Base-by-base conservation (phyloP, 768 basidiomycete genomes). In the Dacryopinax spathularia region DNA sequence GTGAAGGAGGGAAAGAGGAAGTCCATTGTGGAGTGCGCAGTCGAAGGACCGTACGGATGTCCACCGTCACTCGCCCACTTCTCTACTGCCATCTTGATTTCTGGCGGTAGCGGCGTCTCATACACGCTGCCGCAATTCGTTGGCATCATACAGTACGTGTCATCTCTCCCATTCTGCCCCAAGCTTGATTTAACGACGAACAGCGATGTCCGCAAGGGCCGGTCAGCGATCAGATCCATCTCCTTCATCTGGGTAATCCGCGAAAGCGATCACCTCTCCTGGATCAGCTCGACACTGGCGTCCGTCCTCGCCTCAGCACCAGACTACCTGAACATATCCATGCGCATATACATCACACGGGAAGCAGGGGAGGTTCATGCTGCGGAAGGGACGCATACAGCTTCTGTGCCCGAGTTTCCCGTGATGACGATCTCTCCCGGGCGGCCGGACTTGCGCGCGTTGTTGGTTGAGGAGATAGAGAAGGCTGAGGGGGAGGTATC, bases 1-100 rank as follows among this genome's bases (percentile, higher is more conserved):
- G 25, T 67, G n/a, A 64, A 39, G 16, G 36, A 60, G 25, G 66
- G 66, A 7, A 41, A 67, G 56, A 33, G 62, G 12, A 62, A 62
- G 16, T 63, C 65, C 5, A 64, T 62, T 18, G 66, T 69, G 12
- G 27, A 61, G 18, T 70, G 68, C 13, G 67, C 66, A 37, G 64
- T 73, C 15, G 73, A 73, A 33, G 73, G 73, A 5, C 72, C 73
- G 33, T 73, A 73, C 66, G 73, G 72, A 0, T 62, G 37, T 18
- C 62, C 64, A 2, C 62, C 64, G 18, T 39, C 63, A 61, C 33
- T 72, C 22, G 61, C 64, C 20, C 63, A 66, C 31, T 69, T 66
- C 60, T 69, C 72, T 33, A 67, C 67, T 31, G 68, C 71, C 15
- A 33, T 73, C n/a, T 65, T 73, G 33, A 65, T 73, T 48, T 64